Evolutionary conservation across 1,284 basidiomycete species (phyloP).

Genomic region (Crocinoboletus sp.): DNA sequence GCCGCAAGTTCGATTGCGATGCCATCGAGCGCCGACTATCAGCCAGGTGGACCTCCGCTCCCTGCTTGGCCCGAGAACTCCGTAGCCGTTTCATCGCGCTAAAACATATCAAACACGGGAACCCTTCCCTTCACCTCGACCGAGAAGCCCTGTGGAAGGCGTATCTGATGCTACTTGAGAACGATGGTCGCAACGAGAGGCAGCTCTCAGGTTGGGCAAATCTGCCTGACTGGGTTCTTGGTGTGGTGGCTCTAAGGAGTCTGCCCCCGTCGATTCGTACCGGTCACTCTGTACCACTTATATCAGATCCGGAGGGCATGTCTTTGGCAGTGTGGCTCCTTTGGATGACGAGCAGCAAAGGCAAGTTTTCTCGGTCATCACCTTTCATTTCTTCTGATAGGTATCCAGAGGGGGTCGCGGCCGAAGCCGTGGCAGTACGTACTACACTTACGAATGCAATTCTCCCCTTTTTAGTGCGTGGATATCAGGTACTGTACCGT

Average conservation of each 20-base stretch:
- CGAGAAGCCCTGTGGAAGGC: conserved; percentile 51
- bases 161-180: conserved; percentile 67
- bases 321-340: conserved; percentile 52
- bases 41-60: conserved; percentile 34
- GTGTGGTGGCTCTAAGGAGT: conserved; percentile 20
- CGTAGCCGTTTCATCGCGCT: conserved; percentile 36
- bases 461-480: conserved; percentile 32
- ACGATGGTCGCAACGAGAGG: conserved; percentile 59
- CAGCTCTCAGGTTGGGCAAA: conserved; percentile 46
- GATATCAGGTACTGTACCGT: conserved; percentile 37
- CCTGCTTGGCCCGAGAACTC: conserved; percentile 37
- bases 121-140: conserved; percentile 16
- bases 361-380: conserved; percentile 28
- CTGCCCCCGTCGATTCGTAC: conserved; percentile 1
- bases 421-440: conserved; percentile 20
- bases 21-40: conserved; percentile 54
- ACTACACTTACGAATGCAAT: conserved; percentile 26
- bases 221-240: conserved; percentile 27
- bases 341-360: conserved; percentile 49
- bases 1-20: conserved; percentile 52
- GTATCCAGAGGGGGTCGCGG: conserved; percentile 18
- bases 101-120: conserved; percentile 34
- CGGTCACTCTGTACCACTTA: not conserved
- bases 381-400: conserved; percentile 14
- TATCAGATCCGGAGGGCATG: conserved; percentile 32